Percentiles rank a stretch among this genome's conserved stretches.
Conservation (phyloP, 2,329 filamentous ascomycete genomes). For the Tolypocladium ophioglossoides region DNA sequence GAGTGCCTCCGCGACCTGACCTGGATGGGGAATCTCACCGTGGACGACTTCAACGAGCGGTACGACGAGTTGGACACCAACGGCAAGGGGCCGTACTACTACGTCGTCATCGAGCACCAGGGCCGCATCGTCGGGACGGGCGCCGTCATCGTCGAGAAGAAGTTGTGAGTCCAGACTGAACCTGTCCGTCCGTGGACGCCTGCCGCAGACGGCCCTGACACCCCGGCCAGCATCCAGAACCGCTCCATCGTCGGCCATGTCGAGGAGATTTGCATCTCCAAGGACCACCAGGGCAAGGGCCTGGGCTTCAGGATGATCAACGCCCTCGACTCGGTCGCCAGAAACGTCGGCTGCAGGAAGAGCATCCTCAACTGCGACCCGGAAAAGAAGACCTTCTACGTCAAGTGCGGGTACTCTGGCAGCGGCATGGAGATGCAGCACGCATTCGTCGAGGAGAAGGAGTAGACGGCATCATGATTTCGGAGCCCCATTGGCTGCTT, state of each 20-base stretch:
- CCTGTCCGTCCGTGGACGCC: too few relatives aligned
- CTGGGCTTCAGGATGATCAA: slow-evolving; percentile 67
- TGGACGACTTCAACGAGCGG: slow-evolving; percentile 54
- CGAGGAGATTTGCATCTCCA: slow-evolving; percentile 73
- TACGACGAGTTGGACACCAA: slow-evolving; percentile 46
- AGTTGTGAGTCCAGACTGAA: slow-evolving; percentile 43
- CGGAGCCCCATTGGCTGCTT: neutral
- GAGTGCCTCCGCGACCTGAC: slow-evolving; percentile 68
- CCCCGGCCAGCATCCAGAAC: slow-evolving; percentile 44
- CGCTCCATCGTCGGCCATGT: slow-evolving; percentile 66
- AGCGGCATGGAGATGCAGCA: slow-evolving; percentile 11
- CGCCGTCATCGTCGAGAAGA: slow-evolving; percentile 66
- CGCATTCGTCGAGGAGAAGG: neutral
- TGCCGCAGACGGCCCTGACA: neutral
- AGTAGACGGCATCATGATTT: neutral
- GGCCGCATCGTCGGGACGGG: slow-evolving; percentile 62
- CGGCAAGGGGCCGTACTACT: slow-evolving; percentile 48
- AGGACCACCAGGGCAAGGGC: slow-evolving; percentile 73
- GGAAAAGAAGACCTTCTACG: slow-evolving; percentile 70
- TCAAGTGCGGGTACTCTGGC: slow-evolving; percentile 15
- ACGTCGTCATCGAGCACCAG: slow-evolving; percentile 58
- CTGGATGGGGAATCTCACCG: slow-evolving; percentile 60
- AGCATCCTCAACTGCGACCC: slow-evolving; percentile 72
- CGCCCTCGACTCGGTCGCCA: slow-evolving; percentile 62
- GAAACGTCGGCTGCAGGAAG: slow-evolving; percentile 70